Evolutionary conservation across 75 land plant species (phyloP), one percentile per base, ranked within the genome.

Genomic region (Sequoia sempervirens): DNA sequence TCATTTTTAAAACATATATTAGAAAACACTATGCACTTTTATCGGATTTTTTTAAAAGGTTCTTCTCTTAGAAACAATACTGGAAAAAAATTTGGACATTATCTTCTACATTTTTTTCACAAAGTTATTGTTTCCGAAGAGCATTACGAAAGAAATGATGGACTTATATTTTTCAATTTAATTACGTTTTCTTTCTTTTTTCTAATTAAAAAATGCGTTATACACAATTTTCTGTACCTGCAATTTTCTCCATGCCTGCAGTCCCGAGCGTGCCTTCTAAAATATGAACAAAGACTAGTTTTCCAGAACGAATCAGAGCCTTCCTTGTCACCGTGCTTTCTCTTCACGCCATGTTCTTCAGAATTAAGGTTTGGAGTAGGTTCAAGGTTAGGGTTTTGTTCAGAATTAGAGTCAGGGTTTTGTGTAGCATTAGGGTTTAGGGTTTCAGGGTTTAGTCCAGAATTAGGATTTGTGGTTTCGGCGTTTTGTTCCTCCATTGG

Each of bases 211-310:
- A 23, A 61, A 5, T 53, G 26, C 5, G 7, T 61, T 18, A 4
- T 4, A 58, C 23, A 18, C 6, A 58, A 58, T 58, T 70, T 32
- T 30, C 13, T 3, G 12, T 83, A 97, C 82, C 92, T 88, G 82
- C 99, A 97, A 32, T 84, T 46, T 30, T 87, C 91, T 0, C 96
- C 97, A 78, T 97, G 99, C 86, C 92, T 92, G 84, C 99, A 96
- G 61, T 34, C 38, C 17, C 81, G 83, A 5, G 84, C 45, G 7
- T 82, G 79, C 45, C 94, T 86, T 52, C 99, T 84, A 85, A 90
- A 95, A 87, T 83, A 96, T 1, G 99, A 95, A 82, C 99, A 96
- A 26, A 96, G 86, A 78, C 97, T 96, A 37, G 97, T 95, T 58
- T 96, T 96, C 91, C 91, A 90, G 10, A 88, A 68, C 5, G 91